phyloP scores from a whole-genome alignment of 805 yeast genomes.

The Yamadazyma kitorensis region DNA sequence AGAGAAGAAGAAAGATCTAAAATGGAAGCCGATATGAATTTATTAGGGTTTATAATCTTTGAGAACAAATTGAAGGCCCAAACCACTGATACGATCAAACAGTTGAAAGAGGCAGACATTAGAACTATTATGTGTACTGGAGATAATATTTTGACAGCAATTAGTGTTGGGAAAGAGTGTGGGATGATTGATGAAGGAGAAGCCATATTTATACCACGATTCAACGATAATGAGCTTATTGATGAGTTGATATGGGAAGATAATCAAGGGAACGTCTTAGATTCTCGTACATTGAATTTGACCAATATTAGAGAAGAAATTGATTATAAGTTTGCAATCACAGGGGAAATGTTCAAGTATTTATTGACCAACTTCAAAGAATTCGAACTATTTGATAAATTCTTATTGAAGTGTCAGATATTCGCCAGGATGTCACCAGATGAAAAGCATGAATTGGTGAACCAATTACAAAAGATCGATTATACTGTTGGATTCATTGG shows the following conservation, averaged over 20 bases:
- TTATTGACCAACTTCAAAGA: slow-evolving; percentile 57
- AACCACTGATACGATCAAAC: slow-evolving; percentile 58
- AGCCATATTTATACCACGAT: slow-evolving; percentile 53
- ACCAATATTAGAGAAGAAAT: slow-evolving; percentile 20
- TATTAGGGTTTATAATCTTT: slow-evolving; percentile 86
- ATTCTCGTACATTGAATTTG: slow-evolving; percentile 61
- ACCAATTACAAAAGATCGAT: slow-evolving; percentile 76
- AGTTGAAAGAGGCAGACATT: slow-evolving; percentile 64
- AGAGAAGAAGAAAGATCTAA: slow-evolving; percentile 49
- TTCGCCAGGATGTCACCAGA: slow-evolving; percentile 99
- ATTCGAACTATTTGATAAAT: slow-evolving; percentile 39
- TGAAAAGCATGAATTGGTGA: slow-evolving; percentile 94
- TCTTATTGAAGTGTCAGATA: slow-evolving; percentile 70
- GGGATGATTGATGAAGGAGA: slow-evolving; percentile 51
- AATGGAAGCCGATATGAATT: slow-evolving; percentile 66
- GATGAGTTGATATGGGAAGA: slow-evolving; percentile 64
- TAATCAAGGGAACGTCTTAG: slow-evolving; percentile 53
- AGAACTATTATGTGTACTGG: slow-evolving; percentile 97
- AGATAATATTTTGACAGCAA: slow-evolving; percentile 90
- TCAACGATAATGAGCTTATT: slow-evolving; percentile 37
- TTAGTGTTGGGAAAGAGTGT: slow-evolving; percentile 88
- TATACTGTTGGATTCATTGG: slow-evolving; percentile 98
- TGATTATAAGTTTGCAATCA: slow-evolving; percentile 71
- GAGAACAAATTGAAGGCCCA: slow-evolving; percentile 83
- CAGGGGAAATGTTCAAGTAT: slow-evolving; percentile 89